Evolutionary conservation across 2,329 filamentous ascomycete genomes (phyloP).

Genomic region (Magnaporthiopsis incrustans): DNA sequence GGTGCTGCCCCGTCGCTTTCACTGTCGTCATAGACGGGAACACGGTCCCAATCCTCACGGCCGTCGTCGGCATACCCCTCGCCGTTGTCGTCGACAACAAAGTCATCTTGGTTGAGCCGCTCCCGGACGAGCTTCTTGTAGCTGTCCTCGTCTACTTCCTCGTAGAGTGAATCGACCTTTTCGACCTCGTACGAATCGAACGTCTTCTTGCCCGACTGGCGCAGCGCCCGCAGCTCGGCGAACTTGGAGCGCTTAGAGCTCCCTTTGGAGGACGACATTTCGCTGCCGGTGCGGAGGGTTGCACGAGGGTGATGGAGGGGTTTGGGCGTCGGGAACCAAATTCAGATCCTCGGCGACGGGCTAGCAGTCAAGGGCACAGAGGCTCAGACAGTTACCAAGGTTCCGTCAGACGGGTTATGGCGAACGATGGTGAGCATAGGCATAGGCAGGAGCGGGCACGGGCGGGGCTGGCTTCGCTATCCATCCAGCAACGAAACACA

Average conservation of each 20-base stretch:
- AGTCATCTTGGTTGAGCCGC: constrained; percentile 88
- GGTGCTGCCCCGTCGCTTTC: constrained; percentile 52
- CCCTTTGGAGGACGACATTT: constrained; percentile 30
- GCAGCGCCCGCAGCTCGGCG: constrained; percentile 76
- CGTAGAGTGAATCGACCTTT: constrained; percentile 79
- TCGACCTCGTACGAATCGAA: constrained; percentile 81
- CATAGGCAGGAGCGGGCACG: not conserved
- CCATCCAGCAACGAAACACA: not conserved
- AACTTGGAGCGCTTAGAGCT: constrained; percentile 42
- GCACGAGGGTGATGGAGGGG: too few species aligned
- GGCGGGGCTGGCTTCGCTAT: too few species aligned
- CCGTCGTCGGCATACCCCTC: constrained; percentile 96
- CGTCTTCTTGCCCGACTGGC: constrained; percentile 83
- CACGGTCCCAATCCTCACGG: constrained; percentile 84
- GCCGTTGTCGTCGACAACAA: constrained; percentile 97
- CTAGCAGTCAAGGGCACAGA: not conserved
- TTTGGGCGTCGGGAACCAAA: not conserved
- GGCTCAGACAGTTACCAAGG: not conserved
- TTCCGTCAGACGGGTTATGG: not conserved
- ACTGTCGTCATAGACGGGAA: constrained; percentile 57
- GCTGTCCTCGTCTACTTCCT: constrained; percentile 91
- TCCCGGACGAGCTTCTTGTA: constrained; percentile 94
- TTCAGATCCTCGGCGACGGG: not conserved
- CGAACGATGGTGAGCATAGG: not conserved
- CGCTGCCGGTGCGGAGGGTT: not conserved